Evolutionary conservation across 495 filamentous ascomycete species (phyloP), one percentile per base, ranked within the genome.

Genomic region (Hypoxylon subgilvum): DNA sequence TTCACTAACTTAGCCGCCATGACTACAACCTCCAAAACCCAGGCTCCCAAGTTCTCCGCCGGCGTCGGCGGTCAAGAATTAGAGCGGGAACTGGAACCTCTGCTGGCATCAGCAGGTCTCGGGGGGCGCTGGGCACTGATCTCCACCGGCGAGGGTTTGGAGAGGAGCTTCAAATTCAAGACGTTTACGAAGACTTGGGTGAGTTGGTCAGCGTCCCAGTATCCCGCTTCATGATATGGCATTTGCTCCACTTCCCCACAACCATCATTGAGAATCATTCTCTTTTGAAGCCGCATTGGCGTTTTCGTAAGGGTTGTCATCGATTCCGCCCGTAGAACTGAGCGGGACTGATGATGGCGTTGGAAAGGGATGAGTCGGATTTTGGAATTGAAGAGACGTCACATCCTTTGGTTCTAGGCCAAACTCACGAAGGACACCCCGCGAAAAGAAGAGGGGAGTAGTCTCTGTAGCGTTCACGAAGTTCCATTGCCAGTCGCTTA

Each of bases 161-260:
- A 86, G 65, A 68, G 83, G 28, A 73, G 71, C 51, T 86, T 87
- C 64, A 78, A 75, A 65, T 88, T 88, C 69, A 83, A 82, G 72
- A 82, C 70, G 3, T 88, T 88, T 62, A 78, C 77, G 31, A 81
- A 79, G 65, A 78, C 82, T 12, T 87, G 86, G 84, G 83, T 85
- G 52, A 65, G 81, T 69, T 50, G 14, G 35, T 25, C 27, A 12
- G 2, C 42, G 13, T 44, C 19, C 4, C n/a, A n/a, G n/a, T 17
- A 41, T 18, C 16, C 1, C 25, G 17, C 23, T 13, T 57, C 50
- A 38, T 8, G 6, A 38, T 43, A 40, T 38, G 31, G 53, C 32
- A 44, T 65, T 47, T 55, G 17, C 44, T 58, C 39, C 32, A 50
- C 51, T 44, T 30, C 43, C 47, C 36, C 43, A 36, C 43, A n/a